A percentile compares a stretch with the other conserved stretches of the same genome.
Conservation (phyloP, 176 grass and related monocot genomes). For the Ananas comosus region DNA sequence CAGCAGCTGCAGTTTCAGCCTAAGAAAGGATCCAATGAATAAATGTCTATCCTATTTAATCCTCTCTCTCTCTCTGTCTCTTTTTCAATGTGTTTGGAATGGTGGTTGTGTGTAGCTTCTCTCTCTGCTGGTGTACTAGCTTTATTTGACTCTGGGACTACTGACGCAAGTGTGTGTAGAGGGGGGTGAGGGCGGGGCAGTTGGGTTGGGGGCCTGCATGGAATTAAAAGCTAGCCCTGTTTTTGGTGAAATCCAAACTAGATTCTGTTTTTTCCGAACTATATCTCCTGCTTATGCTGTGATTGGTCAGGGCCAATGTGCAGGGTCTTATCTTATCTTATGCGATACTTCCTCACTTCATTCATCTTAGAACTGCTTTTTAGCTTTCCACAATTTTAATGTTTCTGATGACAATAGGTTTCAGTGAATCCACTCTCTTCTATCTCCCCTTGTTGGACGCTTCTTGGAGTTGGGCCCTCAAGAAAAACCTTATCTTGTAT, state of each 20-base stretch:
- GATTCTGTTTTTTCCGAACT: slow-evolving; percentile 1
- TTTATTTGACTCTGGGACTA: background rate
- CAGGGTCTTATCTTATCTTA: background rate
- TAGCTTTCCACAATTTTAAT: too few relatives aligned
- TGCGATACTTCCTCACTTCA: too few relatives aligned
- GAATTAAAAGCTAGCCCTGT: background rate
- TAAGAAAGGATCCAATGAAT: slow-evolving; percentile 11
- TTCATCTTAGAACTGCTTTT: too few relatives aligned
- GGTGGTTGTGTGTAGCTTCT: background rate
- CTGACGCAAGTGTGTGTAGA: background rate
- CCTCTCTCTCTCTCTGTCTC: background rate
- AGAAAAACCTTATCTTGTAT: too few relatives aligned
- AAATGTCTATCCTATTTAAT: background rate
- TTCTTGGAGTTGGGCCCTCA: too few relatives aligned
- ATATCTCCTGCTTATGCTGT: background rate
- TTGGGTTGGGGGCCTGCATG: background rate
- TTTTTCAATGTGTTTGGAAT: background rate
- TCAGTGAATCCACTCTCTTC: too few relatives aligned
- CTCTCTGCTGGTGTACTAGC: background rate
- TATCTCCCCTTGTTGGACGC: too few relatives aligned
- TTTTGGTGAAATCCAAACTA: slow-evolving; percentile 6
- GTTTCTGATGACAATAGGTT: too few relatives aligned
- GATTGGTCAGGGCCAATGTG: background rate
- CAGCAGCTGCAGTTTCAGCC: slow-evolving; percentile 13
- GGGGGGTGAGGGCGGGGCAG: background rate